Evolutionary conservation across 768 basidiomycete genomes (phyloP).

Genomic region (Flagelloscypha sp.): DNA sequence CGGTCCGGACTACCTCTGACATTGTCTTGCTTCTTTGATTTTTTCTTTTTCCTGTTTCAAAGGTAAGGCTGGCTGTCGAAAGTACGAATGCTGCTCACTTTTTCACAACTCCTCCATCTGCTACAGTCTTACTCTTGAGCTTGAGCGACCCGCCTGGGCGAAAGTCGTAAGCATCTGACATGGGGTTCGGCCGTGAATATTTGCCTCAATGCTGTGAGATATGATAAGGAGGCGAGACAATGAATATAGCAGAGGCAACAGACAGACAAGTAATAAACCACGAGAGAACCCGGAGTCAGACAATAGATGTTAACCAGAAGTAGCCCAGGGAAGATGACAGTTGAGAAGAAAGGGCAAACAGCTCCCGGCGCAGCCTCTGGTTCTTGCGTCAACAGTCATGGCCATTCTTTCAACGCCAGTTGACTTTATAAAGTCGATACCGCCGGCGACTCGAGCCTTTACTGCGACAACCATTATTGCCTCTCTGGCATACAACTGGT

Average conservation of each 20-base stretch:
- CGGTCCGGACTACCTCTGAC: constrained; percentile 37
- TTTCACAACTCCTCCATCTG: constrained; percentile 74
- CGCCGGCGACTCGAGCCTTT: constrained; percentile 71
- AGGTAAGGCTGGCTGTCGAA: constrained; percentile 5
- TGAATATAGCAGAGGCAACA: too few species aligned
- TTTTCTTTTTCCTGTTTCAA: constrained; percentile 75
- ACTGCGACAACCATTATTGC: constrained; percentile 50
- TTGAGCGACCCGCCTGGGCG: constrained; percentile 85
- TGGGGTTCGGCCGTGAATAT: constrained; percentile 21
- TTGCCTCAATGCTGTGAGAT: constrained; percentile 1
- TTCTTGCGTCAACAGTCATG: constrained; percentile 32
- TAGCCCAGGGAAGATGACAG: too few species aligned
- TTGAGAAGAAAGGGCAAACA: too few species aligned
- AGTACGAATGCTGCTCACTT: constrained; percentile 43
- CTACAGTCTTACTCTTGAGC: constrained; percentile 75
- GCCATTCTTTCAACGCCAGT: constrained; percentile 69
- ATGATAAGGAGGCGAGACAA: too few species aligned
- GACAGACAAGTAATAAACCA: too few species aligned
- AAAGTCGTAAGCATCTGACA: constrained; percentile 75
- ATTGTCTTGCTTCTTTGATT: constrained; percentile 58
- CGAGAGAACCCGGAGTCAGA: too few species aligned
- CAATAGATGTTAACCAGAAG: too few species aligned
- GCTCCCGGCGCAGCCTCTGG: constrained; percentile 6
- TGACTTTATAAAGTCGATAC: constrained; percentile 60
- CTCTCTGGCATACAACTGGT: constrained; percentile 56